phyloP scores from a whole-genome alignment of 75 land plant genomes.

The Cunninghamia lanceolata region DNA sequence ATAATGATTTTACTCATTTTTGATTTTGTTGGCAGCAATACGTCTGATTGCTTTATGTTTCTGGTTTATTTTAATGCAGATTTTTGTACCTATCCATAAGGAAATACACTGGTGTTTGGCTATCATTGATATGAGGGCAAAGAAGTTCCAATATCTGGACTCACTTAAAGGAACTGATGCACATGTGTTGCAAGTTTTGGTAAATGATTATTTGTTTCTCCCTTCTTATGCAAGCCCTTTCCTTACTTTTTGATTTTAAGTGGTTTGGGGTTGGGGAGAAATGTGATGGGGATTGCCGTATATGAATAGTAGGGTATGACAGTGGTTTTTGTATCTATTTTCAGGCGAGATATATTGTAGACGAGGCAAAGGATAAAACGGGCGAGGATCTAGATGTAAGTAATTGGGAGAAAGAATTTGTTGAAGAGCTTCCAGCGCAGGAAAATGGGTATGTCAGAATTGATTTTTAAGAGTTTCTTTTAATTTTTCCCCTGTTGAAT shows the following conservation, averaged over 20 bases:
- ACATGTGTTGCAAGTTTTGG: conserved; percentile 62
- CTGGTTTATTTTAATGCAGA: conserved; percentile 51
- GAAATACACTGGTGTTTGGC: conserved; percentile 99
- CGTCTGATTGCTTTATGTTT: neutral
- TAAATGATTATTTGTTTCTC: conserved; percentile 23
- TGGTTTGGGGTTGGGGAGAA: neutral
- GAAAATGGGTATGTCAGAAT: conserved; percentile 62
- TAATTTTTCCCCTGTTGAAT: neutral
- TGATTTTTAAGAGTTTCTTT: neutral
- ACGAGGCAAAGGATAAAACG: conserved; percentile 90
- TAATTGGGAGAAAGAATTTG: conserved; percentile 67
- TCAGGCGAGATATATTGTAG: conserved; percentile 69
- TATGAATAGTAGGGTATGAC: neutral
- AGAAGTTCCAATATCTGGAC: conserved; percentile 93
- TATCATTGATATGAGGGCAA: conserved; percentile 74
- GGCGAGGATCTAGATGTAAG: conserved; percentile 58
- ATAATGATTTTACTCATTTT: neutral
- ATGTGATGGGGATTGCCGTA: neutral
- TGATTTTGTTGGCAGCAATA: neutral
- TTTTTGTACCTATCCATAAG: conserved; percentile 94
- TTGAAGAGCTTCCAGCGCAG: conserved; percentile 81
- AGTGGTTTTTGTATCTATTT: neutral
- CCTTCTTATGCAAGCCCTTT: neutral
- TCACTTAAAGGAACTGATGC: conserved; percentile 75
- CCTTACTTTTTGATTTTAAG: neutral